Conservation (phyloP, 176 grass and related monocot species). For the Oryza nivara region DNA sequence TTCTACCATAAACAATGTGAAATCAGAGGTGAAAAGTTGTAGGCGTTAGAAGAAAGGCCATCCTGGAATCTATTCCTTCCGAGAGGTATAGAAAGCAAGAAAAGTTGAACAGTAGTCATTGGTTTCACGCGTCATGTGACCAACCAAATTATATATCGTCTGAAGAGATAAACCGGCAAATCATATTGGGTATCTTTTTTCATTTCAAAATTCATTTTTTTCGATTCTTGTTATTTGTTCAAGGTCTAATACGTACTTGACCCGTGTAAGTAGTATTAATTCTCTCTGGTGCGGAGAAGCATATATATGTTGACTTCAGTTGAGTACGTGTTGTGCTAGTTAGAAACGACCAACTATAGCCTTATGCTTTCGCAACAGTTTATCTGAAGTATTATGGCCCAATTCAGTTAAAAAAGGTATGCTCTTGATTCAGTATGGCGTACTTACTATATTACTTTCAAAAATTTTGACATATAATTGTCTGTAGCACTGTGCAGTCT, state of each 20-base stretch:
- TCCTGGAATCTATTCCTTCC: background rate
- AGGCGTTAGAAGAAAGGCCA: background rate
- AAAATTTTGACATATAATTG: no score
- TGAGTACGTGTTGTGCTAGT: background rate
- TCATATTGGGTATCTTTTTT: no score
- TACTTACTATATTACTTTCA: no score
- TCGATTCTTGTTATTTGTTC: background rate
- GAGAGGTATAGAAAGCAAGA: slow-evolving; percentile 34
- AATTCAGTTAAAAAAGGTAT: no score
- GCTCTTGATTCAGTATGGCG: no score
- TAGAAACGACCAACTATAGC: background rate
- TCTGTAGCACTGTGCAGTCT: no score
- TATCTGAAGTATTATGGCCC: background rate
- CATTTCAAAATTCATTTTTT: no score
- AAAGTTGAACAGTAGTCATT: background rate
- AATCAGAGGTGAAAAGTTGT: slow-evolving; percentile 26
- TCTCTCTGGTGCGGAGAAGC: background rate
- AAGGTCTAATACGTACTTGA: slow-evolving; percentile 12
- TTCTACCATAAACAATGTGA: slow-evolving; percentile 37
- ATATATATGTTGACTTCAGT: background rate
- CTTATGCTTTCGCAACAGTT: no score
- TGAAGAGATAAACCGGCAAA: no score
- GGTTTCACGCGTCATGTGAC: background rate
- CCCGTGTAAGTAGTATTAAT: background rate
- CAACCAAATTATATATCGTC: no score